A percentile compares a stretch with the other conserved stretches of the same genome.
phyloP scores from a whole-genome alignment of 805 yeast genomes.

The Saccharomyces paradoxus region DNA sequence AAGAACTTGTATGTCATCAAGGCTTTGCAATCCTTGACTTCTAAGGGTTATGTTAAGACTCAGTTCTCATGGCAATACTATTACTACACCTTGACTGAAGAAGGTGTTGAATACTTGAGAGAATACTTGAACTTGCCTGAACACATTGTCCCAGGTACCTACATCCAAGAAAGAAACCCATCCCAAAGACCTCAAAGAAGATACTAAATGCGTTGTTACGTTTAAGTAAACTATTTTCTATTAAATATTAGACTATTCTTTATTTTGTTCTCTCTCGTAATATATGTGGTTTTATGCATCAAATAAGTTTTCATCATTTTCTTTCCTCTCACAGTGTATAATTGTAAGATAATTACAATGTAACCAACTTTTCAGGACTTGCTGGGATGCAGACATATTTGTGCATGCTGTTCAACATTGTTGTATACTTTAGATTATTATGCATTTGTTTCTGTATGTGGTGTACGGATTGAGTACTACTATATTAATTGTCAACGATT shows the following conservation, averaged over 20 bases:
- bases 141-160: slow-evolving; percentile 96
- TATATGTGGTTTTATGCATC: background rate
- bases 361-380: background rate
- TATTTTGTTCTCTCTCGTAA: background rate
- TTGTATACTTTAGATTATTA: background rate
- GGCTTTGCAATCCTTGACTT: slow-evolving; percentile 98
- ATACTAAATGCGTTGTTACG: slow-evolving; percentile 18
- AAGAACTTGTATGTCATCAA: slow-evolving; percentile 96
- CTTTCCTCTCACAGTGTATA: background rate
- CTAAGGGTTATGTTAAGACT: slow-evolving; percentile 98
- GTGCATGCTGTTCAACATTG: background rate
- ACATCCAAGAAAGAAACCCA: slow-evolving; percentile 90
- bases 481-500: background rate
- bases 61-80: slow-evolving; percentile 99
- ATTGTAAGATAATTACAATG: background rate
- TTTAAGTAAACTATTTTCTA: slow-evolving; percentile 1
- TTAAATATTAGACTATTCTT: background rate
- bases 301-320: background rate
- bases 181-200: slow-evolving; percentile 55
- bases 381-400: background rate
- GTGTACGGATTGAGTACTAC: background rate
- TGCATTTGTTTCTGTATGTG: background rate
- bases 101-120: slow-evolving; percentile 97
- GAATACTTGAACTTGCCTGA: slow-evolving; percentile 97
- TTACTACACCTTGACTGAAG: slow-evolving; percentile 99